phyloP scores from a whole-genome alignment of 345 rosid genomes.

The Syzygium aromaticum region DNA sequence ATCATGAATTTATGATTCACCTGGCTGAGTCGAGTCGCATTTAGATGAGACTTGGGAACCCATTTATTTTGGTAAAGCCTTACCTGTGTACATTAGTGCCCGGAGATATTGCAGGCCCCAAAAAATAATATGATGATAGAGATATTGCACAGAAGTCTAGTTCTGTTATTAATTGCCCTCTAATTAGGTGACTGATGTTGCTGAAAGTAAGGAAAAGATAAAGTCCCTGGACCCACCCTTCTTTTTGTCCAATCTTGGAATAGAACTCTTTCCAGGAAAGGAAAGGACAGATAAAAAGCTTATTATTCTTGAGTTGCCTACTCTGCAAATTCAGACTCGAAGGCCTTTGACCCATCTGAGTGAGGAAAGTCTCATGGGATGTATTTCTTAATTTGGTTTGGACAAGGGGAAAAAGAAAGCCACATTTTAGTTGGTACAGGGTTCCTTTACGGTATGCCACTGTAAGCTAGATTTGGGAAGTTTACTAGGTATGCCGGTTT shows the following conservation, averaged over 20 bases:
- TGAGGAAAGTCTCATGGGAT: neutral
- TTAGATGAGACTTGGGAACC: neutral
- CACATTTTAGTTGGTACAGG: neutral
- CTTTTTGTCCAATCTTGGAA: neutral
- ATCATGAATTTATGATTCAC: neutral
- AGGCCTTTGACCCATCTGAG: neutral
- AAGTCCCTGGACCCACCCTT: neutral
- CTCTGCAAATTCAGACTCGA: neutral
- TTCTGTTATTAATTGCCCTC: neutral
- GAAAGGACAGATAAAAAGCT: neutral
- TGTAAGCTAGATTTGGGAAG: neutral
- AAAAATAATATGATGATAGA: neutral
- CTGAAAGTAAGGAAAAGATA: neutral
- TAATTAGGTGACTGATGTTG: neutral
- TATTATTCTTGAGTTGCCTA: neutral
- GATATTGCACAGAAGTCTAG: neutral
- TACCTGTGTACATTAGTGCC: neutral
- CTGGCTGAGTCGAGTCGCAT: neutral
- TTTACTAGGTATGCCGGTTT: neutral
- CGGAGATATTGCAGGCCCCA: neutral
- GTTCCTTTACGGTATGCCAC: neutral
- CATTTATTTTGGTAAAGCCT: neutral
- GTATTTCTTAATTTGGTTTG: neutral
- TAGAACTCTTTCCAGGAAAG: neutral
- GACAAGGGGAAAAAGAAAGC: neutral